Evolutionary conservation across 1,284 basidiomycete species (phyloP), one percentile per base, ranked within the genome.

Genomic region (Kalmanozyma brasiliensis): DNA sequence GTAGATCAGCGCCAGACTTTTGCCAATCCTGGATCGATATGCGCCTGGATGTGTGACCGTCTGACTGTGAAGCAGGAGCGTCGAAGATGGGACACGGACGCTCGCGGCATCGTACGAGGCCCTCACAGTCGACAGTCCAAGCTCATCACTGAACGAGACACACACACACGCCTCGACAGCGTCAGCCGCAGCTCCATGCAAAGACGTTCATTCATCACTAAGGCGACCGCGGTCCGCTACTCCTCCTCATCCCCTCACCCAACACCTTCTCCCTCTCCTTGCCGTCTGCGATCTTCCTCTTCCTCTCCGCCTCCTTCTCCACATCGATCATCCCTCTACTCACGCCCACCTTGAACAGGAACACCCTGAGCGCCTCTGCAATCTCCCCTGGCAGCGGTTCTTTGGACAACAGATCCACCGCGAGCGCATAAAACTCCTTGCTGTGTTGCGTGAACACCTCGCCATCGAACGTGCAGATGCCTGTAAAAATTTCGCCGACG

Each of bases 401-500:
- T 34, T 77, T 79, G 29, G 56, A 53, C 17, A 81, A 48, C 51
- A 82, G 53, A 40, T 82, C 80, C 13, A 82, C 76, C 9, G 76
- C 77, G 13, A 80, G 44, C 17, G 78, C 71, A 48, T 78, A 82
- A 33, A 81, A 82, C 10, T 56, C 75, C 9, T 35, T 43, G n/a
- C 76, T 69, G 41, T 74, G 65, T 26, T 56, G 33, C n/a, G 67
- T 52, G 44, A 71, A 75, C 35, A 61, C 67, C 29, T 60, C 40
- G 72, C 93, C 89, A 66, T 97, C 92, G 70, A 98, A 92, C 23
- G 87, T 88, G 77, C 89, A 89, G 77, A 94, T 93, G 10, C 96
- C 96, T 58, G 91, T 89, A 24, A 99, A 83, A 45, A 98, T 93
- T 81, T 97, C 94, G 3, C 90, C 90, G 14, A 98, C 91, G 23